Evolutionary conservation across 1,284 basidiomycete genomes (phyloP).

Genomic region (Cutaneotrichosporon sp.): DNA sequence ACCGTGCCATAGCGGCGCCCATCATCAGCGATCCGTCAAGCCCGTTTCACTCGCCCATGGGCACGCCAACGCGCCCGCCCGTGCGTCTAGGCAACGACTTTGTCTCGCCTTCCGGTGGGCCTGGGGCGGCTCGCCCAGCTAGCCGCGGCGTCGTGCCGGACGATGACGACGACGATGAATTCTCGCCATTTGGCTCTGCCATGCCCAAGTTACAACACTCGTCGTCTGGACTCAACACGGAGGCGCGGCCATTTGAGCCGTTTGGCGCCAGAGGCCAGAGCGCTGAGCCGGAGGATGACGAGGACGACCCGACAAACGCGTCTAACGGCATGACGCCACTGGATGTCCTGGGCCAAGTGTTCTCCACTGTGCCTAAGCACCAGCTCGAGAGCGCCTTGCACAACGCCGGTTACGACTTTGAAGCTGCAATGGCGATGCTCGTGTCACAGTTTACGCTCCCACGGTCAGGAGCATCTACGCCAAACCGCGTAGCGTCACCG

Average conservation of each 20-base stretch:
- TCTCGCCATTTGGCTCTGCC: conserved; percentile 52
- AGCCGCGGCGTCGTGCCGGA: conserved; percentile 37
- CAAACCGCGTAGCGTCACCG: conserved; percentile 36
- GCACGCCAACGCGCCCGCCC: conserved; percentile 33
- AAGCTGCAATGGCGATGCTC: conserved; percentile 86
- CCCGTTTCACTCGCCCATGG: conserved; percentile 50
- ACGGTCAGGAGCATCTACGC: conserved; percentile 43
- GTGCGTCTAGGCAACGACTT: conserved; percentile 40
- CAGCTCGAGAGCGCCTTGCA: conserved; percentile 90
- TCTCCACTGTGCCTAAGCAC: conserved; percentile 76
- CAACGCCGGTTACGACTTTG: conserved; percentile 86
- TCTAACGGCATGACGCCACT: conserved; percentile 89
- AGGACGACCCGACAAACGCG: conserved; percentile 25
- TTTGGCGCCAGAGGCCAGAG: background rate
- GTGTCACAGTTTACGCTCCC: conserved; percentile 58
- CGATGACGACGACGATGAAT: conserved; percentile 53
- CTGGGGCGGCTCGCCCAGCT: conserved; percentile 8
- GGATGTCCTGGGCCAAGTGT: conserved; percentile 89
- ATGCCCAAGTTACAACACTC: conserved; percentile 32
- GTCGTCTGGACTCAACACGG: conserved; percentile 24
- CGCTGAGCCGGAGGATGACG: conserved; percentile 49
- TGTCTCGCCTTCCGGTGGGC: conserved; percentile 28
- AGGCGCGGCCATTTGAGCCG: conserved; percentile 9
- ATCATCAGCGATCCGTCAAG: conserved; percentile 65
- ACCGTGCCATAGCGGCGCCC: conserved; percentile 80